A percentile compares a stretch with the other conserved stretches of the same genome.
These are phyloP conservation scores for Gomphus bonarii DNA, from an alignment of 1,284 basidiomycete species.

Conservation along the genomic window DNA sequence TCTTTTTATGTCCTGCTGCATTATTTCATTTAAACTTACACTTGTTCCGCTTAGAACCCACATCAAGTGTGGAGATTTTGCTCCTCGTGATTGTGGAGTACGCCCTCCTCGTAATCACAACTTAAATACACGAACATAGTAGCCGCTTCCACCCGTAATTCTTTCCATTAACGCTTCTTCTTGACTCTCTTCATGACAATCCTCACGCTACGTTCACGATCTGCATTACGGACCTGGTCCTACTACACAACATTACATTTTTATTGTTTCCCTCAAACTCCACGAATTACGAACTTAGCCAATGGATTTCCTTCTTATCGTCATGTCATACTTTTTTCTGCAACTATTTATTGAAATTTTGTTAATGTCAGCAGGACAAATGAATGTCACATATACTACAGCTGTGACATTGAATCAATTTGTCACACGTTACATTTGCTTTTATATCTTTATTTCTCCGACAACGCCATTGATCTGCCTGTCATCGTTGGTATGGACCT, in stretches of 20 bases:
- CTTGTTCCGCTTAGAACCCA: conserved; percentile 51
- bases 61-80: conserved; percentile 73
- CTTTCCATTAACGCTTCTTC: neutral
- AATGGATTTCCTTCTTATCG: neutral
- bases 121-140: neutral
- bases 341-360: neutral
- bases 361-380: no score
- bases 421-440: no score
- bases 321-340: neutral
- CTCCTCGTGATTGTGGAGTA: conserved; percentile 65
- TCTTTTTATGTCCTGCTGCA: neutral
- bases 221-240: neutral
- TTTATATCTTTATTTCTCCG: no score
- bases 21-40: conserved; percentile 11
- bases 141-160: neutral
- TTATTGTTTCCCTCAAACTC: neutral
- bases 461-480: no score
- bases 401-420: no score
- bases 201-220: neutral
- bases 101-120: conserved; percentile 14
- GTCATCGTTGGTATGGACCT: no score
- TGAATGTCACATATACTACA: no score
- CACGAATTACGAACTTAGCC: neutral
- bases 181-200: neutral
- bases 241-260: neutral